Conservation (phyloP, 345 rosid species). For the Populus deltoides region DNA sequence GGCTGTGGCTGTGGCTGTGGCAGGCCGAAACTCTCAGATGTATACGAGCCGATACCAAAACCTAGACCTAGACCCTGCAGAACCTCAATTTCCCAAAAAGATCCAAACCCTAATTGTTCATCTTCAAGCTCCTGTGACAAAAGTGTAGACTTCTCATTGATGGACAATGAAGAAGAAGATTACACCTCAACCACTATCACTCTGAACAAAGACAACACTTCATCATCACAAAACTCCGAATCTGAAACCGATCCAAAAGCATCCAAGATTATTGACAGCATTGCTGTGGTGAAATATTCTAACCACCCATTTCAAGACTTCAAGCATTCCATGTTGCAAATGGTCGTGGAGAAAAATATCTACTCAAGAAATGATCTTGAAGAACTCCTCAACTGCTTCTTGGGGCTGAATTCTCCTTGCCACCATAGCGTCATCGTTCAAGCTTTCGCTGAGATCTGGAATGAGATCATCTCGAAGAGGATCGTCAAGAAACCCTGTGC, state of each 20-base stretch:
- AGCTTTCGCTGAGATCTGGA: constrained; percentile 52
- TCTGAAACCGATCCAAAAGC: constrained; percentile 15
- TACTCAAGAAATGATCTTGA: constrained; percentile 37
- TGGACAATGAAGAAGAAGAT: constrained; percentile 2
- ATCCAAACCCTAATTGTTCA: background rate
- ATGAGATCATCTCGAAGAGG: constrained; percentile 11
- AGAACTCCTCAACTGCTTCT: constrained; percentile 52
- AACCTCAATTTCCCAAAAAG: constrained; percentile 2
- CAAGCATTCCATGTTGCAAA: constrained; percentile 49
- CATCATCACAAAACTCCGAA: constrained; percentile 18
- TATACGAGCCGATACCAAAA: constrained; percentile 32
- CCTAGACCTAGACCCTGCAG: constrained; percentile 12
- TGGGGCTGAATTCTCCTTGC: constrained; percentile 44
- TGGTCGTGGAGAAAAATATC: constrained; percentile 54
- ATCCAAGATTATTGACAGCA: constrained; percentile 33
- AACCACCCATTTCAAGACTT: constrained; percentile 50
- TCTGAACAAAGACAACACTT: constrained; percentile 7
- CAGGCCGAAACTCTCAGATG: constrained; percentile 33
- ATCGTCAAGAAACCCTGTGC: background rate
- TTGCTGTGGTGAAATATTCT: constrained; percentile 51
- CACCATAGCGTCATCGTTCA: constrained; percentile 41
- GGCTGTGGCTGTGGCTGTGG: constrained; percentile 33
- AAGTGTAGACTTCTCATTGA: background rate
- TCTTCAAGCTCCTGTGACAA: background rate
- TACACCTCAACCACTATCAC: constrained; percentile 27